Percentiles rank a stretch among this genome's conserved stretches.
Conservation (phyloP, 2,329 filamentous ascomycete genomes). For the Xylogone sp. region DNA sequence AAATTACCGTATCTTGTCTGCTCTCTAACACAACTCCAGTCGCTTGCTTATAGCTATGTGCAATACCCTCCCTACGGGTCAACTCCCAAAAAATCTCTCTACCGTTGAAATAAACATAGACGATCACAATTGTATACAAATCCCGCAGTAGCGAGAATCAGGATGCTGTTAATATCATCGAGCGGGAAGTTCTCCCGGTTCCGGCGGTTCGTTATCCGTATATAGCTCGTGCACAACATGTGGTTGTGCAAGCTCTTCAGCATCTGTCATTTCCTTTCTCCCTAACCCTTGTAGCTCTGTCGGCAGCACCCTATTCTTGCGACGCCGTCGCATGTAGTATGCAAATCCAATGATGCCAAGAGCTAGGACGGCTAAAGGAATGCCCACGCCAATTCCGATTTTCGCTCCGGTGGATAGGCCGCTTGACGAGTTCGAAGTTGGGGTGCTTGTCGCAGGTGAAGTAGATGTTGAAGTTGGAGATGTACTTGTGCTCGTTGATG, state of each 20-base stretch:
- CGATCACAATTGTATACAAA: too few species aligned
- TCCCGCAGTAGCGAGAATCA: too few species aligned
- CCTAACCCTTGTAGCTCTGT: neutral
- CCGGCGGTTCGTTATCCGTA: neutral
- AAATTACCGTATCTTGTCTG: too few species aligned
- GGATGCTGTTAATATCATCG: too few species aligned
- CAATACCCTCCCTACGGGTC: too few species aligned
- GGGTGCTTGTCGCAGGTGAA: neutral
- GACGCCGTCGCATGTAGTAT: neutral
- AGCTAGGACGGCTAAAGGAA: neutral
- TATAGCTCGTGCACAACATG: neutral
- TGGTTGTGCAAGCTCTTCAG: neutral
- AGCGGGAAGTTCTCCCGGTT: neutral
- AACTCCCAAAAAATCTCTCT: too few species aligned
- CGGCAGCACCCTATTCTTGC: neutral
- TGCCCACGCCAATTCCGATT: neutral
- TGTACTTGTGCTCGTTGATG: neutral
- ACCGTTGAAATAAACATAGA: too few species aligned
- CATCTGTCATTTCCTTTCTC: neutral
- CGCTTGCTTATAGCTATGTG: too few species aligned
- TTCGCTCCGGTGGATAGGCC: neutral
- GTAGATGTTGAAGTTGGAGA: neutral
- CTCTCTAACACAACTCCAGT: too few species aligned
- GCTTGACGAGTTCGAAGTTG: neutral
- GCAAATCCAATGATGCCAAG: neutral